Percentiles rank a stretch among this genome's conserved stretches.
These are phyloP conservation scores for Phytophthora sp. DNA, from an alignment of 352 stramenopile species.

Conservation along the genomic window DNA sequence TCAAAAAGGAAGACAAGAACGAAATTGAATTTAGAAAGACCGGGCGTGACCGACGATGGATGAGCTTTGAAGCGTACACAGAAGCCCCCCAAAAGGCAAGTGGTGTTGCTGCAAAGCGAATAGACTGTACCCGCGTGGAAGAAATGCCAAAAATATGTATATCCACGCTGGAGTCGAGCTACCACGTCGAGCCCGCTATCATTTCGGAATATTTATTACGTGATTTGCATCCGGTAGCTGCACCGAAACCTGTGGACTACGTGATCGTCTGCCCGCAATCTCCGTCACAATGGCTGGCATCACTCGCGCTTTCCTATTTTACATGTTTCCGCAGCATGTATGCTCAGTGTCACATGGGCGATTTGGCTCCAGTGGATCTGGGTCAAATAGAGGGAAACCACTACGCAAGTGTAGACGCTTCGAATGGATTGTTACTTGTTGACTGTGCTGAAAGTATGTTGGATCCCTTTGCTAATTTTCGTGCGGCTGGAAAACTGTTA, in stretches of 20 bases:
- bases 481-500: constrained; percentile 61
- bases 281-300: constrained; percentile 73
- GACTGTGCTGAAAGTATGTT: constrained; percentile 51
- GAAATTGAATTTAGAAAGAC: constrained; percentile 24
- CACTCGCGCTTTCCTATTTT: constrained; percentile 73
- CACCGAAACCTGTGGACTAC: constrained; percentile 75
- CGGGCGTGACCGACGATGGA: constrained; percentile 39
- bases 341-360: constrained; percentile 69
- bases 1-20: constrained; percentile 38
- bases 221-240: constrained; percentile 65
- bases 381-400: constrained; percentile 38
- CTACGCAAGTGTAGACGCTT: constrained; percentile 52
- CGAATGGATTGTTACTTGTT: constrained; percentile 63
- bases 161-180: constrained; percentile 56
- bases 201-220: constrained; percentile 83
- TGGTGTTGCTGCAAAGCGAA: constrained; percentile 16
- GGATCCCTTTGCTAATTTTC: constrained; percentile 75
- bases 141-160: constrained; percentile 52
- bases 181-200: constrained; percentile 55
- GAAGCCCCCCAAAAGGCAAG: constrained; percentile 16
- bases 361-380: constrained; percentile 63
- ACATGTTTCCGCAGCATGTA: constrained; percentile 77
- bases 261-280: constrained; percentile 75
- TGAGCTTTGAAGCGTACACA: constrained; percentile 49
- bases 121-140: constrained; percentile 32